Base-by-base conservation (phyloP, 768 basidiomycete genomes). In the Hydnomerulius pinastri region DNA sequence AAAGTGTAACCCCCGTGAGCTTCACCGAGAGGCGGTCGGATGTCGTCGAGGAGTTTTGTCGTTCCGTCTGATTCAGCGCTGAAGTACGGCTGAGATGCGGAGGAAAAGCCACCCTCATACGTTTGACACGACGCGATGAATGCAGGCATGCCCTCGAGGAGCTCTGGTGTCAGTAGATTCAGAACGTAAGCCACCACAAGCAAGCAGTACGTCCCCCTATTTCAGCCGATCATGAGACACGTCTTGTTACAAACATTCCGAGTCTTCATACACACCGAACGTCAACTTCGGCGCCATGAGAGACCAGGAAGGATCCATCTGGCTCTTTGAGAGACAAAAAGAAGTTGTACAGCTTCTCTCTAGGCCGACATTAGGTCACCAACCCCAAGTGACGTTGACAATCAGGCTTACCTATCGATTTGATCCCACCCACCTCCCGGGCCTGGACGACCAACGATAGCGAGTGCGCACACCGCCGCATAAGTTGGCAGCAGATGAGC, bases 1-100 rank as follows among this genome's bases (percentile, higher is more conserved):
- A 92, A 97, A 0, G 96, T 92, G 71, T 99, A 98, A 0, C 97
- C 97, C 6, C 97, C 97, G 56, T 99, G 97, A 0, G 97, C 94
- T 70, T 99, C 97, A 9, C 96, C 96, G 18, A 97, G 83, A 0
- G 87, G 76, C 0, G 94, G 90, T 0, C 87, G 79, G 1, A 85
- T 79, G 2, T 67, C 65, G 3, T 69, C 58, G 35, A 81, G 67
- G 18, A 76, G 64, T 4, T 58, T 39, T 2, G 69, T 53, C n/a
- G 25, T 37, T 3, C 29, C 48, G n/a, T 57, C 54, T n/a, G 28
- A 27, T n/a, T 47, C 48, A 21, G 70, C 57, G 13, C 71, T 59
- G 55, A 80, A 80, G 51, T 84, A 86, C 0, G 90, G 84, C 46
- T 89, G 83, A 0, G 90, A 88, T 0, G 90, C 75, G 2, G 84